Conservation (phyloP, 192 early-diverging fungal species). For the Coemansia sp. region DNA sequence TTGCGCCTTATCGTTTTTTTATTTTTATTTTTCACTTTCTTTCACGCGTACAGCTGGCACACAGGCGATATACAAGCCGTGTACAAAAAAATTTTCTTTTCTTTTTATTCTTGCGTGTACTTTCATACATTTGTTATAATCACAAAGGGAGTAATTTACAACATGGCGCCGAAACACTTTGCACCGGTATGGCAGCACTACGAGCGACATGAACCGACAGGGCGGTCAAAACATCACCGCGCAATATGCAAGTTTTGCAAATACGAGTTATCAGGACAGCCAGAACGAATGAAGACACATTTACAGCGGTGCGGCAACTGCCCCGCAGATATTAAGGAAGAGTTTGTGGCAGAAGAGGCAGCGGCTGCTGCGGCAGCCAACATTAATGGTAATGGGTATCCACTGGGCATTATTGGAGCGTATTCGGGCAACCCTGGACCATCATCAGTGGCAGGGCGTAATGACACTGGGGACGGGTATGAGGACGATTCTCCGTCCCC, state of each 20-base stretch:
- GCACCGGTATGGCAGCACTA: conserved; percentile 57
- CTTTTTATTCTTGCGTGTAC: conserved; percentile 4
- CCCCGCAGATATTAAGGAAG: conserved; percentile 41
- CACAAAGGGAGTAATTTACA: background rate
- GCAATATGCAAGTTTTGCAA: conserved; percentile 54
- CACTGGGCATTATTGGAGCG: background rate
- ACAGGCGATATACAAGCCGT: background rate
- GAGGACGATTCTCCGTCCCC: conserved; percentile 4
- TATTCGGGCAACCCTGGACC: background rate
- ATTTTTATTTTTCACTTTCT: background rate
- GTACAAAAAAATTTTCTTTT: background rate
- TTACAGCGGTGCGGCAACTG: conserved; percentile 46
- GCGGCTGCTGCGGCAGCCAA: conserved; percentile 8
- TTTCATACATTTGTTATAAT: background rate
- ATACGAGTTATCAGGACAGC: conserved; percentile 57
- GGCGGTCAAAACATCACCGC: conserved; percentile 57
- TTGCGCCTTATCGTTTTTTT: background rate
- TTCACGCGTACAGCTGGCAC: background rate
- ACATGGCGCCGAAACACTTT: conserved; percentile 59
- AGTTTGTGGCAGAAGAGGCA: conserved; percentile 34
- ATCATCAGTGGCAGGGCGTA: background rate
- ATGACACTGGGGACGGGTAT: conserved; percentile 2
- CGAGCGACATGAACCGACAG: conserved; percentile 56
- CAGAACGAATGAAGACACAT: conserved; percentile 58
- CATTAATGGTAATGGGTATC: background rate